Conservation (phyloP, 495 filamentous ascomycete species). For the Halenospora varia region DNA sequence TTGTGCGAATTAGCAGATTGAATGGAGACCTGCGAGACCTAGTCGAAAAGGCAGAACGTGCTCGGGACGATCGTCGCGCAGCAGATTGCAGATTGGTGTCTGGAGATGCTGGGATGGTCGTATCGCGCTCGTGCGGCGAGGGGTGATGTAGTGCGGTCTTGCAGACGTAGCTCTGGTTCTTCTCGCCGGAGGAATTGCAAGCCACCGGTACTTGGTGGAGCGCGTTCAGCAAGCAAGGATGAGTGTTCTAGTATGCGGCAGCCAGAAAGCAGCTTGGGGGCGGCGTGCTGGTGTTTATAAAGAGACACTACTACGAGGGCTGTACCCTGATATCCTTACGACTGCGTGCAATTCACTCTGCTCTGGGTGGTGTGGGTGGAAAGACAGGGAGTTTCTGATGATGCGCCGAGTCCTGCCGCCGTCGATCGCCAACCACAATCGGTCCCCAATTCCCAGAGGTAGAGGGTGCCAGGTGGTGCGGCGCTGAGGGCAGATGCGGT, state of each 20-base stretch:
- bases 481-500: neutral
- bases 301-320: neutral
- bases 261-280: slow-evolving; percentile 4
- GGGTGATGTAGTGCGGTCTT: neutral
- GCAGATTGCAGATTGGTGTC: neutral
- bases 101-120: neutral
- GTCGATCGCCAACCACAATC: neutral
- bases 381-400: too few species aligned
- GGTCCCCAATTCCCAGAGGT: too few species aligned
- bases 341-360: too few species aligned
- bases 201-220: slow-evolving; percentile 8
- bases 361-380: too few species aligned
- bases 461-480: neutral
- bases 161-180: slow-evolving; percentile 4
- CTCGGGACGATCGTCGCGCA: neutral
- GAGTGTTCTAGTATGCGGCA: slow-evolving; percentile 18
- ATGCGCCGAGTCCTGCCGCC: neutral
- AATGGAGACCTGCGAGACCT: too few species aligned
- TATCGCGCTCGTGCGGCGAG: slow-evolving; percentile 9
- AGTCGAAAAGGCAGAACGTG: neutral
- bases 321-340: neutral
- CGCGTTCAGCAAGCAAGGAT: slow-evolving; percentile 21
- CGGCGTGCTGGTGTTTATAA: neutral
- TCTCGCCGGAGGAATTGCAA: slow-evolving; percentile 11
- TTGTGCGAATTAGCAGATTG: too few species aligned